Evolutionary conservation across 2,329 filamentous ascomycete species (phyloP).

Genomic region (Penicillium sumatraense): DNA sequence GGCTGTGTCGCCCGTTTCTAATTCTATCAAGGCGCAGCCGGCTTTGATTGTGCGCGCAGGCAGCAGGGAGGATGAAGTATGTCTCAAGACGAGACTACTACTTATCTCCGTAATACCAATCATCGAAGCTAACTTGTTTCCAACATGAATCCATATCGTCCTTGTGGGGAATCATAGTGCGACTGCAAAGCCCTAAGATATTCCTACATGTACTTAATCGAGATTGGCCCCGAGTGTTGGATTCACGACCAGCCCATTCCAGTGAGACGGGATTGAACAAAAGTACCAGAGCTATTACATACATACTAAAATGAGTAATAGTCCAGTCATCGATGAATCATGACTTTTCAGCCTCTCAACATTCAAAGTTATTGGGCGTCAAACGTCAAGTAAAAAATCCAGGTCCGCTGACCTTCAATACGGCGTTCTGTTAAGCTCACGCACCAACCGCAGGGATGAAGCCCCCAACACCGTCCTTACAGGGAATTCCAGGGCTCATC

Average conservation of each 20-base stretch:
- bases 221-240: conserved; percentile 12
- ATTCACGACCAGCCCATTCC: not conserved
- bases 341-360: not conserved
- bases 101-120: not conserved
- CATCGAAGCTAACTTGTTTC: not conserved
- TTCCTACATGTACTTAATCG: not conserved
- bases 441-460: conserved; percentile 29
- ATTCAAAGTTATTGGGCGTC: not conserved
- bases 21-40: conserved; percentile 3
- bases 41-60: not conserved
- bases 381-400: not conserved
- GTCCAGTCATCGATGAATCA: conserved; percentile 1
- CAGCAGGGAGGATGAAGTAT: not conserved
- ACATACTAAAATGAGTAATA: conserved; percentile 2
- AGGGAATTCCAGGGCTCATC: conserved; percentile 22
- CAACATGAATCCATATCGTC: conserved; percentile 5
- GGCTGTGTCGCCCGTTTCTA: conserved; percentile 3
- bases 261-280: not conserved
- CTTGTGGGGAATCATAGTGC: conserved; percentile 11
- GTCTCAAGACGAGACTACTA: not conserved
- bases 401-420: conserved; percentile 12
- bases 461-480: conserved; percentile 22
- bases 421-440: conserved; percentile 23
- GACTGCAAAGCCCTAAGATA: conserved; percentile 23
- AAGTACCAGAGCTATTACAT: not conserved